phyloP scores from a whole-genome alignment of 805 yeast species.

The Kurtzmaniella cleridarum region DNA sequence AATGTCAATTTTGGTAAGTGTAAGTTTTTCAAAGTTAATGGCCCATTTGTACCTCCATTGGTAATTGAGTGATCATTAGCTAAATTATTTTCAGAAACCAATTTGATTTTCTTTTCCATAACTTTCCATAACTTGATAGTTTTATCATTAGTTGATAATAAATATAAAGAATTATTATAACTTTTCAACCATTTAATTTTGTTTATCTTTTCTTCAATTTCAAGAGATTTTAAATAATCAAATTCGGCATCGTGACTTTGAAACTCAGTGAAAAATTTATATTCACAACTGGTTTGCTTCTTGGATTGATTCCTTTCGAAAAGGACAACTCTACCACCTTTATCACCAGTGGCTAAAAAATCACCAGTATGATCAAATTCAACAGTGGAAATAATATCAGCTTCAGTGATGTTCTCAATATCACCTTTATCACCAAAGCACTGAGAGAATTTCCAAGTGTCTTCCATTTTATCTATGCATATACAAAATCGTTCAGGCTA shows the following conservation, averaged over 20 bases:
- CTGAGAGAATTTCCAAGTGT: slow-evolving; percentile 81
- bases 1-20: slow-evolving; percentile 84
- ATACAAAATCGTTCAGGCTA: no score
- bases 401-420: slow-evolving; percentile 90
- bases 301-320: slow-evolving; percentile 81
- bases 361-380: slow-evolving; percentile 95
- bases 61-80: slow-evolving; percentile 25
- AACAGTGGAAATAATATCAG: slow-evolving; percentile 94
- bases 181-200: slow-evolving; percentile 94
- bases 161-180: slow-evolving; percentile 82
- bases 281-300: slow-evolving; percentile 70
- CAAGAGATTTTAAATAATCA: slow-evolving; percentile 91
- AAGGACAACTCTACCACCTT: slow-evolving; percentile 95
- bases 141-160: slow-evolving; percentile 91
- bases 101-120: slow-evolving; percentile 82
- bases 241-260: slow-evolving; percentile 98
- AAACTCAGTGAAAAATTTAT: slow-evolving; percentile 92
- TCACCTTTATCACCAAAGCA: slow-evolving; percentile 99
- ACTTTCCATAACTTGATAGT: slow-evolving; percentile 98
- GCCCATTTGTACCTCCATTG: slow-evolving; percentile 20
- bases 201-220: slow-evolving; percentile 96
- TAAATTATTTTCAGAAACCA: slow-evolving; percentile 88
- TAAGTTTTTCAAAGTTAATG: slow-evolving; percentile 37
- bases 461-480: slow-evolving; percentile 16
- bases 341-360: slow-evolving; percentile 95